Evolutionary conservation across 306 rosid genomes (phyloP), one percentile per base, ranked within the genome.

Genomic region (Corylus americana): DNA sequence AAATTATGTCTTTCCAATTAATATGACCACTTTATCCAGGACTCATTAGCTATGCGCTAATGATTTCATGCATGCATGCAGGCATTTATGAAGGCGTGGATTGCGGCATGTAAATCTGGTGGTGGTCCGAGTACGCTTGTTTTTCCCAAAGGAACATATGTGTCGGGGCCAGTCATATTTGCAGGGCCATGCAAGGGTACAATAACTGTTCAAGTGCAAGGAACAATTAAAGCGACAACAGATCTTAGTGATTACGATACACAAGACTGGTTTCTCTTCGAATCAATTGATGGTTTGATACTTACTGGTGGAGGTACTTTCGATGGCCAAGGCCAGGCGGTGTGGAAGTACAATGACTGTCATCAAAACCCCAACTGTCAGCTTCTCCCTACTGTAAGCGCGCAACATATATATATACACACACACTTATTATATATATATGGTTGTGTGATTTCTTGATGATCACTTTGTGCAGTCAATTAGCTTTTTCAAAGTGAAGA

Each of bases 51-150:
- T 31, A 31, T 31, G 35, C 35, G 35, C 35, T 31, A 7, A 37
- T 45, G 17, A 10, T 44, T 7, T 18, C 29, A 2, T 81, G 83
- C 75, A 92, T 97, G 89, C 91, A 66, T 84, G 83, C 75, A 92
- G 98, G 89, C 91, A 66, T 85, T 94, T 81, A 92, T 85, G 81
- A 80, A 75, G 20, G 90, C 98, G 11, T 94, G 96, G 97, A 70
- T 53, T 7, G 82, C 54, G 48, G 97, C 98, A 37, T 94, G 98
- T 64, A 88, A 79, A 71, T 77, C 86, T 20, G 59, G 63, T 18
- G 85, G 83, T 2, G 85, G 83, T 2, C 55, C 63, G 2, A 77
- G 91, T 11, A 94, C 71, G 86, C 79, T 94, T 74, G 13, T 89
- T 80, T 76, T 93, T 53, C 97, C 98, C 11, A 20, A 5, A 1